Conservation (phyloP, 805 yeast genomes). For the Groenewaldozyma tartarivorans region DNA sequence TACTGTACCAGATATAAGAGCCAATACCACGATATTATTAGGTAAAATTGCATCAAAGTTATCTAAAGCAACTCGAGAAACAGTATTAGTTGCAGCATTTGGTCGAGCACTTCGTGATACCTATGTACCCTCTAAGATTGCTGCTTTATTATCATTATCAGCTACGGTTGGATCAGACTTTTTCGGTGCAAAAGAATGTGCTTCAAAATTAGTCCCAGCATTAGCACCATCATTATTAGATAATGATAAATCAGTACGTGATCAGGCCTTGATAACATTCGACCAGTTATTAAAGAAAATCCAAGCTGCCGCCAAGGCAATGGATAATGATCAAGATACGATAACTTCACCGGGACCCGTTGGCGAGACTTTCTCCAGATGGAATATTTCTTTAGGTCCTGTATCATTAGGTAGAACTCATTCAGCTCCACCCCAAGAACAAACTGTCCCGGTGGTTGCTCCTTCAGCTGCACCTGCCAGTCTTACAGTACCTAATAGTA, state of each 20-base stretch:
- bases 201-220: constrained; percentile 72
- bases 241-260: constrained; percentile 56
- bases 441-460: not conserved
- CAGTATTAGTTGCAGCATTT: constrained; percentile 79
- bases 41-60: constrained; percentile 55
- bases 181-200: constrained; percentile 66
- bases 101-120: constrained; percentile 76
- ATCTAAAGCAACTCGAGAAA: constrained; percentile 47
- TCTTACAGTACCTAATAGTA: not conserved
- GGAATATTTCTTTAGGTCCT: not conserved
- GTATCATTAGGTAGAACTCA: constrained; percentile 3
- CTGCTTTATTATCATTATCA: constrained; percentile 67
- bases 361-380: not conserved
- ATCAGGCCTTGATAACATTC: constrained; percentile 61
- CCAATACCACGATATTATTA: constrained; percentile 63
- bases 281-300: constrained; percentile 50
- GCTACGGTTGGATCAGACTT: constrained; percentile 41
- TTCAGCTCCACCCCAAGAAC: constrained; percentile 4
- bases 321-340: constrained; percentile 1
- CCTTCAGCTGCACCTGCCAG: not conserved
- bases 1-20: constrained; percentile 63
- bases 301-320: constrained; percentile 30
- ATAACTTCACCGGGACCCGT: not conserved
- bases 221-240: constrained; percentile 81
- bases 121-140: constrained; percentile 61